Evolutionary conservation across 179 eudicot species (phyloP).

Genomic region (Gypsophila paniculata): DNA sequence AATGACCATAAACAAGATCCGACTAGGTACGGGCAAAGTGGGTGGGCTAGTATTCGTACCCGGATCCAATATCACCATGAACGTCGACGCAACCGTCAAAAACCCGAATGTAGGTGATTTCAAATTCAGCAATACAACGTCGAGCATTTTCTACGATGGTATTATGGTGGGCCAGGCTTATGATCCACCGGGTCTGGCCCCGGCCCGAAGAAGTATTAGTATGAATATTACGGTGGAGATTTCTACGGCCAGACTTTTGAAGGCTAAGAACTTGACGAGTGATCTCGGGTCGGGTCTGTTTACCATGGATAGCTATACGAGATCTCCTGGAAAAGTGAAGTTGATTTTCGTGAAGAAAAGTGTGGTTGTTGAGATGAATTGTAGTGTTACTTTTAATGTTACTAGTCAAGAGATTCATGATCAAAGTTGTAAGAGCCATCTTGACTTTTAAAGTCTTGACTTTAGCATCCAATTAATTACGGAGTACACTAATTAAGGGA

Average conservation of each 20-base stretch:
- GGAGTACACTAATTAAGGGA: too few species aligned
- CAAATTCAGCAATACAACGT: slow-evolving; percentile 16
- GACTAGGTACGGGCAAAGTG: neutral
- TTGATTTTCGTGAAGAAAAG: slow-evolving; percentile 24
- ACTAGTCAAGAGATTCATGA: slow-evolving; percentile 22
- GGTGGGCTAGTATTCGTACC: neutral
- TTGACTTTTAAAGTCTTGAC: neutral
- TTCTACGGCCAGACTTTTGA: neutral
- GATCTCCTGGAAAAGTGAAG: slow-evolving; percentile 27
- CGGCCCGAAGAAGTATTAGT: slow-evolving; percentile 14
- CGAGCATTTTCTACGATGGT: slow-evolving; percentile 20
- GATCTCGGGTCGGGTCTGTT: slow-evolving; percentile 28
- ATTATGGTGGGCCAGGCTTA: slow-evolving; percentile 25
- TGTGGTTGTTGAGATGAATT: slow-evolving; percentile 28
- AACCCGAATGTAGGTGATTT: slow-evolving; percentile 27
- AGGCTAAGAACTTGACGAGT: neutral
- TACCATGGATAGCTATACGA: slow-evolving; percentile 18
- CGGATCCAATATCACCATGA: slow-evolving; percentile 23
- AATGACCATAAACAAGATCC: slow-evolving; percentile 20
- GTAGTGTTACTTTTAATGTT: slow-evolving; percentile 23
- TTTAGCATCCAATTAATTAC: too few species aligned
- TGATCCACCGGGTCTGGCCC: slow-evolving; percentile 23
- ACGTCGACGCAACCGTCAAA: slow-evolving; percentile 17
- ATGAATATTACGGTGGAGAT: slow-evolving; percentile 16
- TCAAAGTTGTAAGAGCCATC: slow-evolving; percentile 19